Percentiles rank a stretch among this genome's conserved stretches.
These are phyloP conservation scores for Flaveria bidentis DNA, from an alignment of 129 eudicot species.

Conservation along the genomic window DNA sequence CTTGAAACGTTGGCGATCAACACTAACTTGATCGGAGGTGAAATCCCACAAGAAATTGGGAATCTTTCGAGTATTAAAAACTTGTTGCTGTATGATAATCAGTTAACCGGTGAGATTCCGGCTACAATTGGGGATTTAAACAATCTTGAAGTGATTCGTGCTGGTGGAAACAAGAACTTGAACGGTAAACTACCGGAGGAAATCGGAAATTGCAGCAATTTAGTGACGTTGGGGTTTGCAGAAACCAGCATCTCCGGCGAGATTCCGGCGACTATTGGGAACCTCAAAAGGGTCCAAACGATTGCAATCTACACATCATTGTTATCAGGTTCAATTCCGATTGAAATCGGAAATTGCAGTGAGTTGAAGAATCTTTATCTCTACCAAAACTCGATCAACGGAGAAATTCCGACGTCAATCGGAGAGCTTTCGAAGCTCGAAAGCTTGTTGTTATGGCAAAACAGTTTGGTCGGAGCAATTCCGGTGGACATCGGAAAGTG, in stretches of 20 bases:
- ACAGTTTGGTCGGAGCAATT: constrained; percentile 69
- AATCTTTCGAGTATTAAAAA: constrained; percentile 49
- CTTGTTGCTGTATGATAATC: constrained; percentile 70
- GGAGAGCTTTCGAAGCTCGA: constrained; percentile 76
- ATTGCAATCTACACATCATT: constrained; percentile 74
- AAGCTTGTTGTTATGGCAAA: constrained; percentile 83
- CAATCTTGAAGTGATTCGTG: constrained; percentile 68
- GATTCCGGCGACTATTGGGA: constrained; percentile 69
- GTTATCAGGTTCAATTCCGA: constrained; percentile 73
- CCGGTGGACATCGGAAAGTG: constrained; percentile 76
- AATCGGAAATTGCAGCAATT: constrained; percentile 76
- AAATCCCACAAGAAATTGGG: constrained; percentile 69
- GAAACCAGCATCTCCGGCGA: constrained; percentile 85
- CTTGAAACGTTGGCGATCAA: constrained; percentile 50
- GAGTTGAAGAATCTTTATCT: constrained; percentile 66
- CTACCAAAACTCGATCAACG: constrained; percentile 82
- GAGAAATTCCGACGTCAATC: constrained; percentile 58
- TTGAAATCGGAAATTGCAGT: constrained; percentile 85
- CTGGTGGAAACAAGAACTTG: constrained; percentile 90
- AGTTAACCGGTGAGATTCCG: constrained; percentile 77
- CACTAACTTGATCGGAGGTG: constrained; percentile 63
- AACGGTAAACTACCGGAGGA: constrained; percentile 73
- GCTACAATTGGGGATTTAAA: constrained; percentile 58
- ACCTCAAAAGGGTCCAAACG: constrained; percentile 65
- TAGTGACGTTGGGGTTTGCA: constrained; percentile 70